These are phyloP conservation scores for Articulospora tetracladia DNA, from an alignment of 495 filamentous ascomycete species.

Conservation along the genomic window DNA sequence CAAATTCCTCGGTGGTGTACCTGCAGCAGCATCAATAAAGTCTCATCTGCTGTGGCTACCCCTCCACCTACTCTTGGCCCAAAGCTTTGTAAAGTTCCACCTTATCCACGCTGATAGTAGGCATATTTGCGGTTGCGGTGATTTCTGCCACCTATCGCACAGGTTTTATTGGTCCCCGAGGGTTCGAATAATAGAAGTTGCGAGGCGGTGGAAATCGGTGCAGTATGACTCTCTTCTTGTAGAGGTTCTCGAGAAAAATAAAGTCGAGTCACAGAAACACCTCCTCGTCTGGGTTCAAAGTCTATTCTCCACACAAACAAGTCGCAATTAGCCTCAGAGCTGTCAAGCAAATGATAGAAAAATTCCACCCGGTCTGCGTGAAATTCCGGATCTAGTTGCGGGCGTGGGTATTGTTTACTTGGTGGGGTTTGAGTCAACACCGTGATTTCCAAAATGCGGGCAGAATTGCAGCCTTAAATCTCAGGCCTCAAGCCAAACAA, in stretches of 20 bases:
- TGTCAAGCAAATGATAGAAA: too few relatives aligned
- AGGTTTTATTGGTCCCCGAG: background rate
- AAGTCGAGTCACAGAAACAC: background rate
- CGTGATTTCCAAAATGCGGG: background rate
- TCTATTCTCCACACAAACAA: too few relatives aligned
- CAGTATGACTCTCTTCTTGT: constrained; percentile 1
- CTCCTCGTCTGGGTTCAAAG: background rate
- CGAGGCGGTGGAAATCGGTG: constrained; percentile 11
- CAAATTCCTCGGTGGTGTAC: constrained; percentile 90
- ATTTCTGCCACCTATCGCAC: background rate
- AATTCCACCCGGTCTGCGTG: background rate
- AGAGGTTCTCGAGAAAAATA: background rate
- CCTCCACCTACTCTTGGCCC: constrained; percentile 67
- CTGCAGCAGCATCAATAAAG: constrained; percentile 33
- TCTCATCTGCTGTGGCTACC: background rate
- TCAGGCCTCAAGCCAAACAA: constrained; percentile 3
- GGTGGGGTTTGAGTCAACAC: background rate
- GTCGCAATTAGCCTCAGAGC: too few relatives aligned
- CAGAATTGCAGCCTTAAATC: background rate
- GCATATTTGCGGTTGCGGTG: constrained; percentile 48
- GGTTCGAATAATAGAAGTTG: background rate
- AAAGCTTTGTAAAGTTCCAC: constrained; percentile 89
- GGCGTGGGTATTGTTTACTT: background rate
- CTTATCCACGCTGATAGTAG: constrained; percentile 94
- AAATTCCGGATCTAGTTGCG: background rate